A percentile compares a stretch with the other conserved stretches of the same genome.
Conservation (phyloP, 371 early-diverging fungal genomes). For the Actinomortierella wolfii region DNA sequence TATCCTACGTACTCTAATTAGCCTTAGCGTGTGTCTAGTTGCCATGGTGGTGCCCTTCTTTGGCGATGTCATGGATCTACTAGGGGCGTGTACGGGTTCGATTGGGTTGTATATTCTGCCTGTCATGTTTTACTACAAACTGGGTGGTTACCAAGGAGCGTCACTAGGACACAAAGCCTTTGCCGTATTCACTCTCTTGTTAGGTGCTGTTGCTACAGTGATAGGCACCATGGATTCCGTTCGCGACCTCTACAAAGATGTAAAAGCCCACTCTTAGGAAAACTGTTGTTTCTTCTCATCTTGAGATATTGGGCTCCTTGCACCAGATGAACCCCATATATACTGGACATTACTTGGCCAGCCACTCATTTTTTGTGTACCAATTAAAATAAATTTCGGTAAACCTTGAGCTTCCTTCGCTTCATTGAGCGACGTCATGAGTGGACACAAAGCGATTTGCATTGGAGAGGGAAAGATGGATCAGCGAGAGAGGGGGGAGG, state of each 20-base stretch:
- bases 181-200: slow-evolving; percentile 52
- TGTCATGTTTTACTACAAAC: slow-evolving; percentile 63
- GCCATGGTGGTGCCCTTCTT: slow-evolving; percentile 71
- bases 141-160: slow-evolving; percentile 59
- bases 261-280: too few relatives aligned
- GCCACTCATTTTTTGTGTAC: too few relatives aligned
- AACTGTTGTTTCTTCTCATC: too few relatives aligned
- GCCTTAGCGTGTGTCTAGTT: slow-evolving; percentile 52
- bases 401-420: too few relatives aligned
- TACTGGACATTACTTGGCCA: too few relatives aligned
- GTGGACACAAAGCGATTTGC: too few relatives aligned
- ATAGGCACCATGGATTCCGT: slow-evolving; percentile 67
- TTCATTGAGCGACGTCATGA: too few relatives aligned
- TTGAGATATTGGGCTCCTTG: too few relatives aligned
- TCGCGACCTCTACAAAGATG: slow-evolving; percentile 39
- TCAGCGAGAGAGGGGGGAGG: too few relatives aligned
- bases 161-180: slow-evolving; percentile 48
- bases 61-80: slow-evolving; percentile 72
- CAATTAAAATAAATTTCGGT: too few relatives aligned
- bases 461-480: too few relatives aligned
- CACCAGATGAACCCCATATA: too few relatives aligned
- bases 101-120: slow-evolving; percentile 73
- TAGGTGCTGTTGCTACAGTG: slow-evolving; percentile 67
- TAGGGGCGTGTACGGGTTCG: slow-evolving; percentile 73
- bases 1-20: slow-evolving; percentile 50